A percentile compares a stretch with the other conserved stretches of the same genome.
Conservation (phyloP, 2,329 filamentous ascomycete species). For the Beauveria sp. region DNA sequence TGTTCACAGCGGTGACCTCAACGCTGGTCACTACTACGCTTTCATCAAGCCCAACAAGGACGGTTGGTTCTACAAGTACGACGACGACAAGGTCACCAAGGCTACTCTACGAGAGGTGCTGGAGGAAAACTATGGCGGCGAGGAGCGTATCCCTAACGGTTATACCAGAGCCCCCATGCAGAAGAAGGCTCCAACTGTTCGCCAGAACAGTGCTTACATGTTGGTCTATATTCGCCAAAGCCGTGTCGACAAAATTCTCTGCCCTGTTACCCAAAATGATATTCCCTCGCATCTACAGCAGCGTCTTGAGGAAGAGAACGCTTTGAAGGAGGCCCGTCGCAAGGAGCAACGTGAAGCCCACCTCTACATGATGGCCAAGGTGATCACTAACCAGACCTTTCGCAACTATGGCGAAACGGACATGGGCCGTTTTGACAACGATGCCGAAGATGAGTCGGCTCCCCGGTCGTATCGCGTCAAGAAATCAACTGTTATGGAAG, state of each 20-base stretch:
- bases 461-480: constrained; percentile 68
- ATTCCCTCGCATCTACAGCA: constrained; percentile 59
- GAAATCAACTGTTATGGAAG: constrained; percentile 65
- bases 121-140: constrained; percentile 94
- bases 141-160: constrained; percentile 53
- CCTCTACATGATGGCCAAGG: constrained; percentile 77
- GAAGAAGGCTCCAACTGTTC: constrained; percentile 52
- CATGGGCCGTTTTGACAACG: constrained; percentile 59
- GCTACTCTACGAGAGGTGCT: constrained; percentile 85
- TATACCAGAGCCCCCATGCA: constrained; percentile 38
- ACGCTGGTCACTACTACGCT: constrained; percentile 97
- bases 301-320: constrained; percentile 75
- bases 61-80: constrained; percentile 93
- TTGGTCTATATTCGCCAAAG: constrained; percentile 92
- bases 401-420: constrained; percentile 77
- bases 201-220: constrained; percentile 91
- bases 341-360: constrained; percentile 94
- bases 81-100: constrained; percentile 94
- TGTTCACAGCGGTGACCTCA: constrained; percentile 92
- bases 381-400: constrained; percentile 78
- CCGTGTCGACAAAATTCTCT: constrained; percentile 73
- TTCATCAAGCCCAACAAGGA: constrained; percentile 92
- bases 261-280: constrained; percentile 66
- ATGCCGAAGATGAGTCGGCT: constrained; percentile 59
- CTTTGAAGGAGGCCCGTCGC: constrained; percentile 63